These are phyloP conservation scores for Apiotrichum akiyoshidainum DNA, from an alignment of 1,284 basidiomycete genomes.

Conservation along the genomic window DNA sequence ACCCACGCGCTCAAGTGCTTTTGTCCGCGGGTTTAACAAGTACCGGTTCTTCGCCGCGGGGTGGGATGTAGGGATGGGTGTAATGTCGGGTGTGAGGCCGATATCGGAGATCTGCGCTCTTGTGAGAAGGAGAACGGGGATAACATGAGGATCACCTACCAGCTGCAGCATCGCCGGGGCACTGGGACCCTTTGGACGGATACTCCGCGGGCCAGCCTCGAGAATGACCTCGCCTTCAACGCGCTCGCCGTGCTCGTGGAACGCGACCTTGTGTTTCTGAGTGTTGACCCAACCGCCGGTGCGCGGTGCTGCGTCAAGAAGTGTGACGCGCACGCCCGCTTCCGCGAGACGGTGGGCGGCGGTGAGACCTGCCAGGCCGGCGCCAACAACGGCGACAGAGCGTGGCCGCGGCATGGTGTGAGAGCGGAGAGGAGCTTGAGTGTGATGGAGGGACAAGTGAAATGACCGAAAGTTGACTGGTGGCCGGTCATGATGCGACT, in stretches of 20 bases:
- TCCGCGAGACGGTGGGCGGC: conserved; percentile 42
- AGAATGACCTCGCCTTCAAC: conserved; percentile 57
- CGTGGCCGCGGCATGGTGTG: conserved; percentile 18
- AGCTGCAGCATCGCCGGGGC: conserved; percentile 64
- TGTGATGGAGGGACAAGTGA: neutral
- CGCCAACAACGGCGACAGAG: conserved; percentile 44
- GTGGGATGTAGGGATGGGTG: conserved; percentile 38
- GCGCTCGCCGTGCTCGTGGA: conserved; percentile 12
- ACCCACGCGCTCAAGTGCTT: conserved; percentile 5
- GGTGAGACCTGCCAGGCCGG: conserved; percentile 46
- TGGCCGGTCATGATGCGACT: conserved; percentile 1
- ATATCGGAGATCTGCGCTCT: conserved; percentile 27
- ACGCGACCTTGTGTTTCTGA: conserved; percentile 55
- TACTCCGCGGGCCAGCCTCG: conserved; percentile 77
- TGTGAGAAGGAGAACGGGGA: too few species aligned
- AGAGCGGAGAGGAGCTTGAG: neutral
- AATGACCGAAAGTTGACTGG: neutral
- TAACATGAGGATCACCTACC: conserved; percentile 38
- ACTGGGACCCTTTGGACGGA: conserved; percentile 67
- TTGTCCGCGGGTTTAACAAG: conserved; percentile 27
- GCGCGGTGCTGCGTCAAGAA: conserved; percentile 9
- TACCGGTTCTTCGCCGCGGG: conserved; percentile 47
- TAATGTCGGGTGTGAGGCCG: conserved; percentile 26
- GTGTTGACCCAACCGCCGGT: conserved; percentile 79
- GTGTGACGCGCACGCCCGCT: conserved; percentile 4